Conservation (phyloP, 2,329 filamentous ascomycete genomes). For the Neofusicoccum sp. region DNA sequence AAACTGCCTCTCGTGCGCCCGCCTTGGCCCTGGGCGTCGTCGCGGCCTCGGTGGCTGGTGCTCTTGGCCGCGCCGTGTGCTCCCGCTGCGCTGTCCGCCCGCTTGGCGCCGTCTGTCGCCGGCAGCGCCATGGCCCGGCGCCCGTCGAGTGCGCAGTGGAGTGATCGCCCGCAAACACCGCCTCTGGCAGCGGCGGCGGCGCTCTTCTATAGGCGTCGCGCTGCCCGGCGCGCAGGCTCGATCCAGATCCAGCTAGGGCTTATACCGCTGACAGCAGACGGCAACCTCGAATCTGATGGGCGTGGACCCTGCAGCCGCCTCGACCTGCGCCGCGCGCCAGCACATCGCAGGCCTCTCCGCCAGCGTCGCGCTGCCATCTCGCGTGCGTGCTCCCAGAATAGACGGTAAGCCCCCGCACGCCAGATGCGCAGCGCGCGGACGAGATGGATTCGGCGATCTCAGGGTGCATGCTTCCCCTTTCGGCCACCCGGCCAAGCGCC, state of each 20-base stretch:
- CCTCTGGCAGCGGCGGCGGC: not conserved
- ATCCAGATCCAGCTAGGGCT: constrained; percentile 3
- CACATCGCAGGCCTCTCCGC: too few species aligned
- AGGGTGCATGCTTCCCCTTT: not conserved
- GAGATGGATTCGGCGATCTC: not conserved
- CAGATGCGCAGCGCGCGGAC: not conserved
- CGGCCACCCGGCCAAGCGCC: not conserved
- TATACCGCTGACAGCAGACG: not conserved
- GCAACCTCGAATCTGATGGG: not conserved
- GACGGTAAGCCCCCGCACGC: not conserved
- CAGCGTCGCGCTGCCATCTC: too few species aligned
- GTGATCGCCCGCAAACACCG: not conserved
- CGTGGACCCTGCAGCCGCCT: constrained; percentile 15
- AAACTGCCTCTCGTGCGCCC: not conserved
- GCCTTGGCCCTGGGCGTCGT: not conserved
- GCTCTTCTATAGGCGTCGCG: not conserved
- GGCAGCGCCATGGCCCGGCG: not conserved
- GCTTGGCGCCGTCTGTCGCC: not conserved
- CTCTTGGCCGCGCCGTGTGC: not conserved
- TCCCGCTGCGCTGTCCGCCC: not conserved
- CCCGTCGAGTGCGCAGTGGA: not conserved
- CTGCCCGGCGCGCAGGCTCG: too few species aligned
- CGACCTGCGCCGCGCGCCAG: too few species aligned
- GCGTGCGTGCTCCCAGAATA: not conserved
- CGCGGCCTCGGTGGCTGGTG: not conserved